Evolutionary conservation across 2,329 filamentous ascomycete species (phyloP).

Genomic region (Nakataea oryzae): DNA sequence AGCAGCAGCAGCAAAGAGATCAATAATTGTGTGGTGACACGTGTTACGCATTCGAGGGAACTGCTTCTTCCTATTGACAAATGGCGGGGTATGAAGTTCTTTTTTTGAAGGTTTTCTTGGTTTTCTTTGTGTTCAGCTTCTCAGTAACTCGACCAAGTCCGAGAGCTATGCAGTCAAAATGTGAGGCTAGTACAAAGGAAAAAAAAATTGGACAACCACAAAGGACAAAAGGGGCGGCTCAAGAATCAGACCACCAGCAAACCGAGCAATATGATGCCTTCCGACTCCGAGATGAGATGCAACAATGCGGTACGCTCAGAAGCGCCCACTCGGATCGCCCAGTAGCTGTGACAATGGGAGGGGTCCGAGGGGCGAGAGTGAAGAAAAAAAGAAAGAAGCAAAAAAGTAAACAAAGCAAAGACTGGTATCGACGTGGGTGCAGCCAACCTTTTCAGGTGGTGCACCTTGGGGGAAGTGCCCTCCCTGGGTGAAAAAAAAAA

Average conservation of each 20-base stretch:
- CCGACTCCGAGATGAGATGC: background rate
- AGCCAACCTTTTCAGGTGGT: background rate
- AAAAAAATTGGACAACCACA: background rate
- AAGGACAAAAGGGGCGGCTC: background rate
- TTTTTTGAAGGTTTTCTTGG: background rate
- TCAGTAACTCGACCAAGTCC: background rate
- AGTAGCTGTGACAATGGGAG: background rate
- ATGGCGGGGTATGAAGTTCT: too few species aligned
- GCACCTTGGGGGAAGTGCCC: too few species aligned
- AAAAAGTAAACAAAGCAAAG: background rate
- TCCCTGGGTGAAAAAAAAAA: background rate
- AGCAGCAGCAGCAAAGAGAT: too few species aligned
- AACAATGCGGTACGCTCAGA: background rate
- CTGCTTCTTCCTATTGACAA: too few species aligned
- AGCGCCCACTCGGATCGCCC: background rate
- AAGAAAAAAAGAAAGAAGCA: background rate
- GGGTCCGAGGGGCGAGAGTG: too few species aligned
- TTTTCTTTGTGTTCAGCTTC: background rate
- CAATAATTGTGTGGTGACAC: too few species aligned
- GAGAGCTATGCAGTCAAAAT: background rate
- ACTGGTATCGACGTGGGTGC: background rate
- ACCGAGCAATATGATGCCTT: background rate
- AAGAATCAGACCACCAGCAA: background rate
- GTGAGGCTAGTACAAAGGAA: background rate
- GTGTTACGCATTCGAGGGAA: too few species aligned